Percentiles rank a stretch among this genome's conserved stretches.
These are phyloP conservation scores for Rhododendron mucronatum DNA, from an alignment of 148 eudicot species.

Conservation along the genomic window DNA sequence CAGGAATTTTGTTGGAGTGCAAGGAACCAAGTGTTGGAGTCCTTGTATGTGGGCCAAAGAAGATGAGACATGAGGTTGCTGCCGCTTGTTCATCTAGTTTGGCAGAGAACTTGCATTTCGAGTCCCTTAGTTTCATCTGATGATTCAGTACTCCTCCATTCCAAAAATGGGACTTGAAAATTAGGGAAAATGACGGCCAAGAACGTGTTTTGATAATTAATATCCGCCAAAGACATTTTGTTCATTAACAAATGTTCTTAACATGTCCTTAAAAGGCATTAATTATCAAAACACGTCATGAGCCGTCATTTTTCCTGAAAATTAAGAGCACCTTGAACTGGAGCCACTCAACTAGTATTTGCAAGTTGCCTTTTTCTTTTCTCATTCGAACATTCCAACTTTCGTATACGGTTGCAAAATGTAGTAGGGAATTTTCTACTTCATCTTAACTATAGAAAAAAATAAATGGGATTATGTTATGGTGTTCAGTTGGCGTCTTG, in stretches of 20 bases:
- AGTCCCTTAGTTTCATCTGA: conserved; percentile 84
- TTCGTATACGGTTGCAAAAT: background rate
- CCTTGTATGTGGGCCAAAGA: conserved; percentile 63
- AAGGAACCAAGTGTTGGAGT: conserved; percentile 62
- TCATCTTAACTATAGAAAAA: too few relatives aligned
- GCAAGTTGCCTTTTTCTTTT: too few relatives aligned
- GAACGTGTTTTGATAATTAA: too few relatives aligned
- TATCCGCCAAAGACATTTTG: too few relatives aligned
- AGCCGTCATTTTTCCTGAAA: too few relatives aligned
- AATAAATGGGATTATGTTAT: background rate
- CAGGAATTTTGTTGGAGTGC: conserved; percentile 44
- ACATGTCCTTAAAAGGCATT: too few relatives aligned
- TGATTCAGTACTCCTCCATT: conserved; percentile 16
- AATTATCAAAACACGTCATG: too few relatives aligned
- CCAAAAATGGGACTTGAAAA: background rate
- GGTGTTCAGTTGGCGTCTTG: too few relatives aligned
- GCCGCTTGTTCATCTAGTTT: conserved; percentile 57
- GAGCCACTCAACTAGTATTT: background rate
- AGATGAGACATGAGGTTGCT: conserved; percentile 72
- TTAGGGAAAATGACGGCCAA: too few relatives aligned
- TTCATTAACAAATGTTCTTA: too few relatives aligned
- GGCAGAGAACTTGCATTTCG: conserved; percentile 61
- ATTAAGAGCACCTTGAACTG: background rate
- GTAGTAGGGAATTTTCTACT: background rate
- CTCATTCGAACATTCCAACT: background rate